Evolutionary conservation across 1,284 basidiomycete species (phyloP).

Genomic region (Moesziomyces parantarcticus): DNA sequence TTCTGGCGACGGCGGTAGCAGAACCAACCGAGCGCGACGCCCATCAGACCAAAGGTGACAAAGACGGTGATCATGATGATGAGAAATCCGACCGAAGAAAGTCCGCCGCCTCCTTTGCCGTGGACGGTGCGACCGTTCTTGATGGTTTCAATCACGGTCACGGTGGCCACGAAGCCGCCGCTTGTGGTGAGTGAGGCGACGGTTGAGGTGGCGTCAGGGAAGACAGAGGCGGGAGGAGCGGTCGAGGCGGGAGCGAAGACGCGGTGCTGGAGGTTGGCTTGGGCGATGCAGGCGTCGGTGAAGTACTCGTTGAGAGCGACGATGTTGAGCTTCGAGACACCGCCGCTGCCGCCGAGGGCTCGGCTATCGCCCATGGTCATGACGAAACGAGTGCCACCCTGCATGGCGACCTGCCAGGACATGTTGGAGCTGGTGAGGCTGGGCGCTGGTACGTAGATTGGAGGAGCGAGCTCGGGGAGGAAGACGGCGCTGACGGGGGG

Average conservation of each 20-base stretch:
- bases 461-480: conserved; percentile 39
- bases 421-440: conserved; percentile 6
- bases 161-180: conserved; percentile 35
- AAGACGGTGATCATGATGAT: conserved; percentile 35
- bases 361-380: conserved; percentile 44
- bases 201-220: conserved; percentile 45
- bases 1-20: conserved; percentile 42
- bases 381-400: conserved; percentile 43
- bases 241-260: conserved; percentile 35
- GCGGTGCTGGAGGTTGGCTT: conserved; percentile 12
- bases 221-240: conserved; percentile 26
- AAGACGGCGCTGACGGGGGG: conserved; percentile 41
- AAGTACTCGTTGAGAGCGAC: conserved; percentile 45
- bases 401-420: conserved; percentile 35
- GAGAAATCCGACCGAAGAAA: conserved; percentile 19
- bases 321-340: conserved; percentile 46
- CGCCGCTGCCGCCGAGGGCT: conserved; percentile 17
- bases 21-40: conserved; percentile 40
- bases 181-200: conserved; percentile 44
- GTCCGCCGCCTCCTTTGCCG: conserved; percentile 7
- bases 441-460: conserved; percentile 35
- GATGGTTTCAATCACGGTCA: conserved; percentile 46
- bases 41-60: conserved; percentile 22
- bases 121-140: conserved; percentile 27
- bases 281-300: conserved; percentile 24